A percentile compares a stretch with the other conserved stretches of the same genome.
phyloP scores from a whole-genome alignment of 129 eudicot species.

The Centrapalus pauciflorus region DNA sequence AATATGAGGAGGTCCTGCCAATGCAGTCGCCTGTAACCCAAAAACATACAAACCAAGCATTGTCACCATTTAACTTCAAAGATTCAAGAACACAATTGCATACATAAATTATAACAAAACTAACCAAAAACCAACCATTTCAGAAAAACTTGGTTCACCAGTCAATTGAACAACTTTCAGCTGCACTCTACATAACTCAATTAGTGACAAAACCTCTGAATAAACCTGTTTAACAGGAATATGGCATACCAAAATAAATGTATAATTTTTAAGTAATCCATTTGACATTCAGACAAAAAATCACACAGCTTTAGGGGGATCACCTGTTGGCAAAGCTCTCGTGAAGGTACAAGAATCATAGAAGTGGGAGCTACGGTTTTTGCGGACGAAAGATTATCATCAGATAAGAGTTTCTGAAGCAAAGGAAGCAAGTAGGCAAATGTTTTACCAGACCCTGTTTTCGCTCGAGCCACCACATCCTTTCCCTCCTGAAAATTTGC shows the following conservation, averaged over 20 bases:
- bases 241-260: no score
- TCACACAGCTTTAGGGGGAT: background rate
- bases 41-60: no score
- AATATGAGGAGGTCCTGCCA: conserved; percentile 63
- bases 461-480: conserved; percentile 93
- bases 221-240: conserved; percentile 76
- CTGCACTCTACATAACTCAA: conserved; percentile 80
- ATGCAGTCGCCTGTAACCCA: conserved; percentile 46
- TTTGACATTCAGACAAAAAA: background rate
- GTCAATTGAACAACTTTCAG: conserved; percentile 70
- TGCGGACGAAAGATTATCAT: conserved; percentile 20
- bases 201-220: conserved; percentile 60
- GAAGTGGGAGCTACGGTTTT: conserved; percentile 53
- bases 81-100: background rate
- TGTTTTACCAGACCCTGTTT: conserved; percentile 97
- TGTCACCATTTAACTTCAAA: background rate
- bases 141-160: conserved; percentile 52
- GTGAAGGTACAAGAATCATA: conserved; percentile 75
- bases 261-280: background rate
- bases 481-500: conserved; percentile 53
- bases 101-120: background rate
- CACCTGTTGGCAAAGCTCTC: conserved; percentile 87
- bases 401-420: conserved; percentile 74
- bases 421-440: conserved; percentile 87
- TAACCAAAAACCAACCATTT: conserved; percentile 55